Percentiles rank a stretch among this genome's conserved stretches.
Conservation (phyloP, 75 land plant species). For the Selaginella moellendorffii region DNA sequence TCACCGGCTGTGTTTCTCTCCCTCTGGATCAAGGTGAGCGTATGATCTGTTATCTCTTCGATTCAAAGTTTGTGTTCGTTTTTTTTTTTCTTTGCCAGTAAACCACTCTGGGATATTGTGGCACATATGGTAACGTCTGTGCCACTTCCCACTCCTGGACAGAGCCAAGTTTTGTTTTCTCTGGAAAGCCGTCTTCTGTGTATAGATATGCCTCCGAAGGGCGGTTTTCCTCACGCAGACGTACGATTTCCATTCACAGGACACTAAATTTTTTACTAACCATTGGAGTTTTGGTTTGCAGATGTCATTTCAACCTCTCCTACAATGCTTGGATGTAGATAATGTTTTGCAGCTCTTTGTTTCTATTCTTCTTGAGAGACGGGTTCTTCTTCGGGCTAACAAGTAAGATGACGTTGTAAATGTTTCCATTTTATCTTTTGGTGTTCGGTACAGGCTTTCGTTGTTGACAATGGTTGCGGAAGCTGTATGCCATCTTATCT, state of each 20-base stretch:
- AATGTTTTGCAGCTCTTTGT: conserved; percentile 71
- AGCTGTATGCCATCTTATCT: conserved; percentile 87
- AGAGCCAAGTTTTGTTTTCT: conserved; percentile 57
- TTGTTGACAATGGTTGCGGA: conserved; percentile 86
- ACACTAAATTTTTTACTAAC: not conserved
- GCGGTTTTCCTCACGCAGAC: conserved; percentile 90
- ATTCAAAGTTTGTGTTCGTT: not conserved
- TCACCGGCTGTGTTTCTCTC: conserved; percentile 68
- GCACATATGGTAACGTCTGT: conserved; percentile 65
- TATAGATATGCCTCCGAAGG: conserved; percentile 74
- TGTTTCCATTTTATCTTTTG: not conserved
- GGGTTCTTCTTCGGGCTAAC: conserved; percentile 70
- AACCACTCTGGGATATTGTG: conserved; percentile 82
- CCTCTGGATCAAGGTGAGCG: conserved; percentile 69
- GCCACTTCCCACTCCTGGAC: conserved; percentile 77
- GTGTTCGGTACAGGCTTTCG: conserved; percentile 68
- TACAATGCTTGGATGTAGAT: conserved; percentile 87
- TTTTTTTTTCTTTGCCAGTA: conserved; percentile 39
- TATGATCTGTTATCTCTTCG: not conserved
- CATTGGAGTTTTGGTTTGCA: conserved; percentile 21
- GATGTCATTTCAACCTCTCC: conserved; percentile 89
- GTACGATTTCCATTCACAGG: conserved; percentile 27
- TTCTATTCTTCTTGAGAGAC: conserved; percentile 81
- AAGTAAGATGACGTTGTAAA: conserved; percentile 32
- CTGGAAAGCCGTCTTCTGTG: conserved; percentile 64